phyloP scores from a whole-genome alignment of 1,284 basidiomycete genomes.

The Boletus nobilissimus region DNA sequence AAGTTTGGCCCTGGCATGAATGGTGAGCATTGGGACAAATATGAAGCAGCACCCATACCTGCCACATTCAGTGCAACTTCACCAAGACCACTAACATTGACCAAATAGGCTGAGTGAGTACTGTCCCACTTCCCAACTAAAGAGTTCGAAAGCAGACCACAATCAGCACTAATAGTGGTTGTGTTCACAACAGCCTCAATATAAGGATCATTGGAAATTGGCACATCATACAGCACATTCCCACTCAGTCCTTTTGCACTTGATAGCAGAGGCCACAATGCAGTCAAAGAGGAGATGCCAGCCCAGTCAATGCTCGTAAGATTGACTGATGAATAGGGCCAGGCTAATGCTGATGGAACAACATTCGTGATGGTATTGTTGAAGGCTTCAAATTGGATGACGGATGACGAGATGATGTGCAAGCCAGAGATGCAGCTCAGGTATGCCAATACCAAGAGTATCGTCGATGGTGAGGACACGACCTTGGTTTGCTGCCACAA shows the following conservation, averaged over 20 bases:
- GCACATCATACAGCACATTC: constrained; percentile 29
- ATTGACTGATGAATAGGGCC: constrained; percentile 12
- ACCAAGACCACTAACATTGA: constrained; percentile 21
- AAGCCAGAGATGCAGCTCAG: constrained; percentile 24
- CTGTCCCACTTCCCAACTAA: background rate
- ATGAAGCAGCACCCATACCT: background rate
- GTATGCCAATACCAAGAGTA: constrained; percentile 19
- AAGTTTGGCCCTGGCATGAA: background rate
- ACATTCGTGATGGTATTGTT: background rate
- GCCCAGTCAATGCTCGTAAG: constrained; percentile 21
- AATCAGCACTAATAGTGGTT: constrained; percentile 24
- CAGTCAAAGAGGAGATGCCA: background rate
- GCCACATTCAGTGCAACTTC: background rate
- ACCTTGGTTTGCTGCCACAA: constrained; percentile 36
- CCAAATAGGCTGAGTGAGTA: background rate
- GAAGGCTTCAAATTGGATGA: constrained; percentile 36
- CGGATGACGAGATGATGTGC: constrained; percentile 36
- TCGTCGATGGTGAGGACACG: background rate
- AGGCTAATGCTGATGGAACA: constrained; percentile 20
- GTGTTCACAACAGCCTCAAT: constrained; percentile 23
- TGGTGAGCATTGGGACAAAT: background rate
- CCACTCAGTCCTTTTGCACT: constrained; percentile 25
- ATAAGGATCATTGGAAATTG: background rate
- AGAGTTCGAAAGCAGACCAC: constrained; percentile 21
- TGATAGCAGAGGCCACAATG: constrained; percentile 12